These are phyloP conservation scores for Trichosporon coremiiforme DNA, from an alignment of 1,284 basidiomycete genomes.

Conservation along the genomic window DNA sequence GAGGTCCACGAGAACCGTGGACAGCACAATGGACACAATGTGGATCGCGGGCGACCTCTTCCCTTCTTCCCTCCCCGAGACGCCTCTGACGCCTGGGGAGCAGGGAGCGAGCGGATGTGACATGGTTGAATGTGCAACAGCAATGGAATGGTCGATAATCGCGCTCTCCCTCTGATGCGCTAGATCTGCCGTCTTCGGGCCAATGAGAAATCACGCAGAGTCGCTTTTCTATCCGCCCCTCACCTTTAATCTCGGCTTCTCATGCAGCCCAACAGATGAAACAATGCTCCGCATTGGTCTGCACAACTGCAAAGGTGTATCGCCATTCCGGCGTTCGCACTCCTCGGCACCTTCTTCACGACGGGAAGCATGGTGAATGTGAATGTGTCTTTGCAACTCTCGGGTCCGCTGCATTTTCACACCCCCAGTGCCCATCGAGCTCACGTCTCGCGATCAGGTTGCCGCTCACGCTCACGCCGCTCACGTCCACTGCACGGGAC, in stretches of 20 bases:
- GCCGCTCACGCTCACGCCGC: too few relatives aligned
- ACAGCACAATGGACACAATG: background rate
- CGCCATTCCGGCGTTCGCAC: background rate
- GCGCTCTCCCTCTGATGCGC: background rate
- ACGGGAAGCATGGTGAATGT: background rate
- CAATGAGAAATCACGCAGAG: slow-evolving; percentile 9
- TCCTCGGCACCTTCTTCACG: background rate
- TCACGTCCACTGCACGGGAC: background rate
- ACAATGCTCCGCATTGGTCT: too few relatives aligned
- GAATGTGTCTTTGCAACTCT: too few relatives aligned
- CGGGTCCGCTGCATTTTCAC: background rate
- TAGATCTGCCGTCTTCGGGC: background rate
- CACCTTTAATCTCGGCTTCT: slow-evolving; percentile 3
- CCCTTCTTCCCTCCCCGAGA: too few relatives aligned
- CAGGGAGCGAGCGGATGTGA: background rate
- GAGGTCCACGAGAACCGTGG: background rate
- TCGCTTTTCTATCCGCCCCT: background rate
- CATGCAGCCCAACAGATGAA: too few relatives aligned
- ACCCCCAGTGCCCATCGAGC: background rate
- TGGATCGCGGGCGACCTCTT: background rate
- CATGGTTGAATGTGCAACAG: slow-evolving; percentile 4
- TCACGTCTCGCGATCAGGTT: background rate
- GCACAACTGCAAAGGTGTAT: background rate
- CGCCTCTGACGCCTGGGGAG: background rate
- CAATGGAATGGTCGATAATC: background rate